Evolutionary conservation across 192 early-diverging fungal species (phyloP), one percentile per base, ranked within the genome.

Genomic region (Pilobolus umbonatus): DNA sequence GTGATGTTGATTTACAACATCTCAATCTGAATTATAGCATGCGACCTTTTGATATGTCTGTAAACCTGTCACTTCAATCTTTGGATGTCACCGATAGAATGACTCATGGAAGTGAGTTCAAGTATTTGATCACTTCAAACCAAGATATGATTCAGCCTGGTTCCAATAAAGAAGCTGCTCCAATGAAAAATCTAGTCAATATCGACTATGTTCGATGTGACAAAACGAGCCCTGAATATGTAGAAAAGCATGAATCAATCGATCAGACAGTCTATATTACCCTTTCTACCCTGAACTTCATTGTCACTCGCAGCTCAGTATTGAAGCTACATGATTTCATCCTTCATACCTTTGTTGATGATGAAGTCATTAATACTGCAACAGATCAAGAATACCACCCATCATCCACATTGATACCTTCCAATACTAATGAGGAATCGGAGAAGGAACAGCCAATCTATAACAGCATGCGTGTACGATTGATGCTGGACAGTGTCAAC

Each of bases 321-420:
- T 68, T 96, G 60, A 85, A 80, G 7, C 71, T 93, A 9, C 92
- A 95, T 68, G 87, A 93, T 55, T 95, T 91, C 60, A 73, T 95
- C 5, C 62, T 92, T 12, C 81, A 83, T 42, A 88, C 89, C 5
- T 93, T 92, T 68, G 74, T 72, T 14, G 53, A 48, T 30, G 57
- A 46, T 48, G 57, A 59, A 17, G 32, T 35, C 0, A 26, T 28
- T 28, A 22, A 43, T 22, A 59, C 26, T 4, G 34, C 45, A 3
- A 19, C 32, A 1, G 49, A 31, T n/a, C 57, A 65, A 14, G 65
- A 55, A 3, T 29, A 30, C 10, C 26, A 54, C 4, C 10, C 36
- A n/a, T 42, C 39, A 7, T 19, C 46, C 11, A 9, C 52, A 1
- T 35, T 47, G 14, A 40, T 56, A 3, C 60, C 46, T 4, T 10